These are phyloP conservation scores for Tillandsia leiboldiana DNA, from an alignment of 176 grass and related monocot genomes.

Conservation along the genomic window DNA sequence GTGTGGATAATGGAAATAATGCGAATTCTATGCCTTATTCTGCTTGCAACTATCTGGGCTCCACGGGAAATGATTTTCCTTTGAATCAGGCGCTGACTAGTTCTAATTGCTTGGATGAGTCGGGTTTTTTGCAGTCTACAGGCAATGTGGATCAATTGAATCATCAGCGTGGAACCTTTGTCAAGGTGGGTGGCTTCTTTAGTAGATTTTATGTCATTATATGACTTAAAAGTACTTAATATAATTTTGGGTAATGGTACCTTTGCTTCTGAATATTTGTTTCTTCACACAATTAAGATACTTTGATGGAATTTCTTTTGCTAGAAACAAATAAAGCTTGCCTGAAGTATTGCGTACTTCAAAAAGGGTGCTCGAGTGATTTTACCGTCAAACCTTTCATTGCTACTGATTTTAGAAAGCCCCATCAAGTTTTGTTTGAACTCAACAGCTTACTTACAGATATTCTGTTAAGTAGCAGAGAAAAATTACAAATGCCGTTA, in stretches of 20 bases:
- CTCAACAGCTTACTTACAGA: too few species aligned
- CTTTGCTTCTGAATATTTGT: neutral
- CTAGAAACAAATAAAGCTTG: too few species aligned
- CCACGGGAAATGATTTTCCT: conserved; percentile 58
- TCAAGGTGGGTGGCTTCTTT: conserved; percentile 50
- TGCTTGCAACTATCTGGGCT: conserved; percentile 70
- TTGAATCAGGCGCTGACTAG: conserved; percentile 56
- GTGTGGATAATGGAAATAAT: conserved; percentile 36
- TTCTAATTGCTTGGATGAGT: conserved; percentile 53
- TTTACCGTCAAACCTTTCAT: too few species aligned
- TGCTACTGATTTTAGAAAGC: too few species aligned
- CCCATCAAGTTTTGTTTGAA: too few species aligned
- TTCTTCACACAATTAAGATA: too few species aligned
- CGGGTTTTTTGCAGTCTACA: conserved; percentile 47
- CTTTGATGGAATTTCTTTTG: too few species aligned
- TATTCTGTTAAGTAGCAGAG: too few species aligned
- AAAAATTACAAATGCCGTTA: too few species aligned
- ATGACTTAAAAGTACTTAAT: neutral
- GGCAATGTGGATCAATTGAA: conserved; percentile 55
- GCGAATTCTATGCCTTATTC: conserved; percentile 53
- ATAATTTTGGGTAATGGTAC: neutral
- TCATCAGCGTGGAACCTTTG: conserved; percentile 51
- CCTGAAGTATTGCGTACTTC: too few species aligned
- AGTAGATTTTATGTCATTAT: too few species aligned
- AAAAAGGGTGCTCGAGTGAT: too few species aligned